Base-by-base conservation (phyloP, 345 rosid species). In the Aegle marmelos region DNA sequence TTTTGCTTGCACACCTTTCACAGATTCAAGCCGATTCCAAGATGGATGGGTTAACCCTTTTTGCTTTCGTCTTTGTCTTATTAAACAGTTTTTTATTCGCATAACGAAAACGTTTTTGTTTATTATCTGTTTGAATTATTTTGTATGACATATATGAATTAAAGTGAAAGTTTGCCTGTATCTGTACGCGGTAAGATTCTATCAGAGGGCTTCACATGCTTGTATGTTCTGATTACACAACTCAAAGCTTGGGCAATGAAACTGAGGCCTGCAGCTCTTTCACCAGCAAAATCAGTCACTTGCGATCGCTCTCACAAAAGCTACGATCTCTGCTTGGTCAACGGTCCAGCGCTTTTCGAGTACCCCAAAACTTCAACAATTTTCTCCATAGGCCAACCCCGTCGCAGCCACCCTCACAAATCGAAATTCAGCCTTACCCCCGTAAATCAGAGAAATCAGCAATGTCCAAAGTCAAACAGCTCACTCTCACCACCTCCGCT, bases 261-360 rank as follows among this genome's bases (percentile, higher is more conserved):
- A 48, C 21, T 48, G 5, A 34, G 25, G 30, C 53, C 11, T 11
- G 9, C 64, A 54, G 9, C 64, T 53, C 25, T 48, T 13, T 70
- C 79, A 36, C 66, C 78, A 48, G 28, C 61, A 10, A 56, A 54
- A n/a, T 61, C 61, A 21, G 70, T 86, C 81, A 82, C 63, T 27
- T 88, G 91, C 75, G 79, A 88, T 73, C 83, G 83, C 4, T 73
- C 87, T 30, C 80, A 76, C 76, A 1, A 1, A 8, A 16, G 34
- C 6, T 82, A 88, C 16, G 89, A 86, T 79, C 37, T 85, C 14
- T 88, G 89, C 83, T 59, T 69, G 2, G 57, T 86, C 80, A 37
- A 76, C 62, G 76, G 84, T 41, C 30, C 87, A 45, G 59, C 87
- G 11, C 74, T 85, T 21, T 45, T 85, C 71, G 87, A 85, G n/a